Conservation (phyloP, 192 early-diverging fungal genomes). For the Entomortierella beljakovae region DNA sequence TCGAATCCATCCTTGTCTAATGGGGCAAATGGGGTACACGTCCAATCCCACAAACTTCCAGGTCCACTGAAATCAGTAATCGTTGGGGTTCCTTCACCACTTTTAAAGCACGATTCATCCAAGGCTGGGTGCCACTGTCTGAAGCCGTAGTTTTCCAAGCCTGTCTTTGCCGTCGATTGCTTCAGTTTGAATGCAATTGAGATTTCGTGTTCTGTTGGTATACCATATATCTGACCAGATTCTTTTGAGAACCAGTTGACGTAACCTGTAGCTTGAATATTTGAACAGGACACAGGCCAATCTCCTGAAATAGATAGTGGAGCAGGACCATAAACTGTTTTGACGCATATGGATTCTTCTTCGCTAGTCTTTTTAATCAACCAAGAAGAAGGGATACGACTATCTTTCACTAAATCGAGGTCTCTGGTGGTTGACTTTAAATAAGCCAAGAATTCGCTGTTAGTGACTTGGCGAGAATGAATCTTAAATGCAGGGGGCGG, state of each 20-base stretch:
- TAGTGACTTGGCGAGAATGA: constrained; percentile 84
- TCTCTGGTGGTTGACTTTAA: constrained; percentile 38
- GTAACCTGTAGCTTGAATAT: constrained; percentile 78
- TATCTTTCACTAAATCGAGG: constrained; percentile 30
- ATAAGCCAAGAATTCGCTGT: constrained; percentile 77
- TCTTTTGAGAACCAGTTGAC: constrained; percentile 66
- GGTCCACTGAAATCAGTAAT: constrained; percentile 50
- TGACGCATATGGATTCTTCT: constrained; percentile 55
- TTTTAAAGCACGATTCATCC: constrained; percentile 46
- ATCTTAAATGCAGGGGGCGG: constrained; percentile 67
- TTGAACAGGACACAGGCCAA: constrained; percentile 82
- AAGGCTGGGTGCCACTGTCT: constrained; percentile 70
- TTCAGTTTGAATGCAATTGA: constrained; percentile 44
- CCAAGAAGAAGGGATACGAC: constrained; percentile 70
- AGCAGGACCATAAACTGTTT: constrained; percentile 75
- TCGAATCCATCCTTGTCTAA: constrained; percentile 68
- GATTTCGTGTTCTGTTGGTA: constrained; percentile 86
- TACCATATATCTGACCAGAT: neutral
- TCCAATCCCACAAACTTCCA: constrained; percentile 88
- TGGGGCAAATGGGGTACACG: constrained; percentile 70
- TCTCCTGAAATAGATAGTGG: constrained; percentile 60
- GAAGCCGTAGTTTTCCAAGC: constrained; percentile 75
- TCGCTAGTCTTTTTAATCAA: neutral
- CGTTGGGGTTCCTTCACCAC: neutral
- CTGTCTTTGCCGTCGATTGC: constrained; percentile 52